Conservation (phyloP, 495 filamentous ascomycete genomes). For the Aspergillus taichungensis region DNA sequence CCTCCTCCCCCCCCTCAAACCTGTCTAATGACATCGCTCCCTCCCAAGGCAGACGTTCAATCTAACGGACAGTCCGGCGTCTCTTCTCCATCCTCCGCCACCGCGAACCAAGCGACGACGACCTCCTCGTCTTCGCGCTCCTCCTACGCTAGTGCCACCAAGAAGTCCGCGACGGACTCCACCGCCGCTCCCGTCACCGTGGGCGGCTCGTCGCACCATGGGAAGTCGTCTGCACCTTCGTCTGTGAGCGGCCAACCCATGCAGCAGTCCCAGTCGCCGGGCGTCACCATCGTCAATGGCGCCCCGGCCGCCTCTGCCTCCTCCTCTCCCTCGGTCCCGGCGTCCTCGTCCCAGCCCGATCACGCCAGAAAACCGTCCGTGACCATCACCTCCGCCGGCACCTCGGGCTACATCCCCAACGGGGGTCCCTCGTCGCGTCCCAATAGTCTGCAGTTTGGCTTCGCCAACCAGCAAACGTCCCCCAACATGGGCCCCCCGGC, state of each 20-base stretch:
- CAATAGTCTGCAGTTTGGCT: slow-evolving; percentile 70
- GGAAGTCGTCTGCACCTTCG: slow-evolving; percentile 66
- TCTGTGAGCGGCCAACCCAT: slow-evolving; percentile 80
- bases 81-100: slow-evolving; percentile 48
- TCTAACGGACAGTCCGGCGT: slow-evolving; percentile 47
- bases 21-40: slow-evolving; percentile 46
- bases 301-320: slow-evolving; percentile 35
- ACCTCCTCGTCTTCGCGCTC: slow-evolving; percentile 41
- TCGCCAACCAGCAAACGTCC: slow-evolving; percentile 53
- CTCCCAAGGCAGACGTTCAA: slow-evolving; percentile 42
- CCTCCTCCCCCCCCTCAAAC: slow-evolving; percentile 9
- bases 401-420: slow-evolving; percentile 66
- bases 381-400: slow-evolving; percentile 73
- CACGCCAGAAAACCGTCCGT: slow-evolving; percentile 80
- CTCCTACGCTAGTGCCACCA: slow-evolving; percentile 67
- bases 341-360: slow-evolving; percentile 51
- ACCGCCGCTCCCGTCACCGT: slow-evolving; percentile 54
- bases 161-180: slow-evolving; percentile 73
- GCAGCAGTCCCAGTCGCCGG: slow-evolving; percentile 41
- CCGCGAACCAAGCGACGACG: slow-evolving; percentile 53
- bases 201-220: slow-evolving; percentile 71
- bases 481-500: slow-evolving; percentile 51
- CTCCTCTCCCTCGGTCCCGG: too few relatives aligned
- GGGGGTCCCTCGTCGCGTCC: slow-evolving; percentile 56
- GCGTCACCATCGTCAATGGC: slow-evolving; percentile 61